Evolutionary conservation across 148 eudicot genomes (phyloP).

Genomic region (Polygonum aviculare): DNA sequence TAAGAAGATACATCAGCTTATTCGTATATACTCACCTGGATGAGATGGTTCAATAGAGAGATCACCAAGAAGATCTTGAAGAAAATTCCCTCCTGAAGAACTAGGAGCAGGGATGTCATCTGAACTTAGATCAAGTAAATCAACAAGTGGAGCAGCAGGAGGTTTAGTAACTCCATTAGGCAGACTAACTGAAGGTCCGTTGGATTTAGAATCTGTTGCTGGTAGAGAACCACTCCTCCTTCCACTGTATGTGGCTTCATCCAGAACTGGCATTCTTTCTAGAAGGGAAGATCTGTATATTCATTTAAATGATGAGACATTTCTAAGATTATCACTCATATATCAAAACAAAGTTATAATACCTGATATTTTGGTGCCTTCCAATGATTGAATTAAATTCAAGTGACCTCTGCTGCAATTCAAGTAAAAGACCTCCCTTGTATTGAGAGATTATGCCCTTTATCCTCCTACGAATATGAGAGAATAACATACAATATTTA

Average conservation of each 20-base stretch:
- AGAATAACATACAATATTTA: neutral
- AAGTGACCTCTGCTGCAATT: conserved; percentile 92
- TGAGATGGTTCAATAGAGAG: conserved; percentile 50
- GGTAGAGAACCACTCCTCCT: conserved; percentile 75
- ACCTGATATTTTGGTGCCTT: conserved; percentile 84
- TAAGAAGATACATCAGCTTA: neutral
- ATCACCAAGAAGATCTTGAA: conserved; percentile 91
- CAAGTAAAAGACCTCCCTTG: conserved; percentile 83
- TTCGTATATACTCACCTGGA: conserved; percentile 37
- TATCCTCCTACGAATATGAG: conserved; percentile 37
- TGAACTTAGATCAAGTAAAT: conserved; percentile 75
- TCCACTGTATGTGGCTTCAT: conserved; percentile 84
- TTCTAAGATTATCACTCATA: neutral
- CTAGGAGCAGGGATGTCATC: conserved; percentile 74
- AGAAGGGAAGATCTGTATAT: conserved; percentile 64
- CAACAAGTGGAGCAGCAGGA: conserved; percentile 78
- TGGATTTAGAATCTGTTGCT: conserved; percentile 49
- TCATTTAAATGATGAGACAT: conserved; percentile 8
- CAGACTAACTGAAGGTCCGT: conserved; percentile 56
- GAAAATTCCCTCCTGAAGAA: conserved; percentile 75
- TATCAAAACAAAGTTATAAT: neutral
- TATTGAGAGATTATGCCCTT: conserved; percentile 57
- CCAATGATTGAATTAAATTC: conserved; percentile 78
- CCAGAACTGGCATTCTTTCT: conserved; percentile 97
- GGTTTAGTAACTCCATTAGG: conserved; percentile 80